Evolutionary conservation across 805 yeast genomes (phyloP).

Genomic region (Candida awuae): DNA sequence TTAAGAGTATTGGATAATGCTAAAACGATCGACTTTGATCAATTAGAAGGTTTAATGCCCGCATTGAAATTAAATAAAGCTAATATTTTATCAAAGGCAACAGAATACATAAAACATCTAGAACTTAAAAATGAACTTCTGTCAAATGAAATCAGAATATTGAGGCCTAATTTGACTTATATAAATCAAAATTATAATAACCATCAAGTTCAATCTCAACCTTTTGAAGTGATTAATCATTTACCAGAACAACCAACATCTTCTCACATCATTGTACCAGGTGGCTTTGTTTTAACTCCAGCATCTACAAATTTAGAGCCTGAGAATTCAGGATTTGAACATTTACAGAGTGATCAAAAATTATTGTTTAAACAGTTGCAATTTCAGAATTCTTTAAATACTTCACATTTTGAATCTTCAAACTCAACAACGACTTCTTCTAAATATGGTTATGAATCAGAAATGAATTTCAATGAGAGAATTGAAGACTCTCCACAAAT

Average conservation of each 20-base stretch:
- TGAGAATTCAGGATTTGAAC: background rate
- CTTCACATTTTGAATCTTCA: conserved; percentile 9
- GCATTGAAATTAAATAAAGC: conserved; percentile 74
- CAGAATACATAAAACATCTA: conserved; percentile 70
- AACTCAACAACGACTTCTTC: conserved; percentile 6
- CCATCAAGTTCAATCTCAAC: conserved; percentile 4
- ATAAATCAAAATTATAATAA: conserved; percentile 4
- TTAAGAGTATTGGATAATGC: conserved; percentile 47
- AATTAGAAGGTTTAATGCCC: conserved; percentile 68
- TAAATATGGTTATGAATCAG: conserved; percentile 1
- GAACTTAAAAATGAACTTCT: conserved; percentile 51
- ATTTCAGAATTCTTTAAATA: background rate
- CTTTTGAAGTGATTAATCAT: conserved; percentile 8
- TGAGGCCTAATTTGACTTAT: conserved; percentile 6
- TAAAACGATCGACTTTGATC: conserved; percentile 27
- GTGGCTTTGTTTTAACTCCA: background rate
- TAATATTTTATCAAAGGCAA: conserved; percentile 65
- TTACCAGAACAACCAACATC: conserved; percentile 5
- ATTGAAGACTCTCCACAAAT: background rate
- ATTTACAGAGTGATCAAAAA: background rate
- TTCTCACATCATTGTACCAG: conserved; percentile 4
- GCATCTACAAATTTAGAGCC: background rate
- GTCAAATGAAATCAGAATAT: conserved; percentile 40
- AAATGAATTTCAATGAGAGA: background rate
- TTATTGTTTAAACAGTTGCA: background rate